Evolutionary conservation across 192 early-diverging fungal genomes (phyloP).

Genomic region (Anaeromyces robustus): DNA sequence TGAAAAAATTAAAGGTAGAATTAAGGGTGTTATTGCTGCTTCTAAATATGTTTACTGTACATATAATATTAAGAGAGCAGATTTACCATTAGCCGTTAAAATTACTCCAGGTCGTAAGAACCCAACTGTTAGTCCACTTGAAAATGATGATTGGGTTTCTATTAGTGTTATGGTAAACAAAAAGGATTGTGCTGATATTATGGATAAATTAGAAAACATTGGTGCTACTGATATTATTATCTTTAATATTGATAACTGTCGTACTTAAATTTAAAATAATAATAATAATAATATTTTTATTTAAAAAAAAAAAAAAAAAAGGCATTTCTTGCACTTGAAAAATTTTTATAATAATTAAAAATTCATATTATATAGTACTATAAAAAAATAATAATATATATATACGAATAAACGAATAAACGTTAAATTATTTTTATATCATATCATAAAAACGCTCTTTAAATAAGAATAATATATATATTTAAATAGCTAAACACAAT

Average conservation of each 20-base stretch:
- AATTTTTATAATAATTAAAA: too few relatives aligned
- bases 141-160: constrained; percentile 75
- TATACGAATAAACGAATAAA: too few relatives aligned
- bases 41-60: constrained; percentile 73
- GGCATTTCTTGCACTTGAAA: too few relatives aligned
- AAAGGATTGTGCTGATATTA: constrained; percentile 58
- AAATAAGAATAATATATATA: too few relatives aligned
- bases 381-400: too few relatives aligned
- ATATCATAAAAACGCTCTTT: too few relatives aligned
- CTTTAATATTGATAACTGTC: constrained; percentile 57
- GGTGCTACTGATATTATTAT: constrained; percentile 88
- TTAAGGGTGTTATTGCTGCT: constrained; percentile 82
- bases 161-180: constrained; percentile 82
- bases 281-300: background rate
- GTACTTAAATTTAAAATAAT: constrained; percentile 27
- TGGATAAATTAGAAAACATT: constrained; percentile 73
- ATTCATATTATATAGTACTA: too few relatives aligned
- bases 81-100: constrained; percentile 40
- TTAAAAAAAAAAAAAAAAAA: too few relatives aligned
- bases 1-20: constrained; percentile 60
- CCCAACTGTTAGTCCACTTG: constrained; percentile 71
- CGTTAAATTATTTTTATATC: too few relatives aligned
- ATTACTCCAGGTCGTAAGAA: constrained; percentile 91
- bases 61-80: constrained; percentile 67
- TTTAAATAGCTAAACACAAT: too few relatives aligned